Base-by-base conservation (phyloP, 345 rosid species). In the Moricandia arvensis region DNA sequence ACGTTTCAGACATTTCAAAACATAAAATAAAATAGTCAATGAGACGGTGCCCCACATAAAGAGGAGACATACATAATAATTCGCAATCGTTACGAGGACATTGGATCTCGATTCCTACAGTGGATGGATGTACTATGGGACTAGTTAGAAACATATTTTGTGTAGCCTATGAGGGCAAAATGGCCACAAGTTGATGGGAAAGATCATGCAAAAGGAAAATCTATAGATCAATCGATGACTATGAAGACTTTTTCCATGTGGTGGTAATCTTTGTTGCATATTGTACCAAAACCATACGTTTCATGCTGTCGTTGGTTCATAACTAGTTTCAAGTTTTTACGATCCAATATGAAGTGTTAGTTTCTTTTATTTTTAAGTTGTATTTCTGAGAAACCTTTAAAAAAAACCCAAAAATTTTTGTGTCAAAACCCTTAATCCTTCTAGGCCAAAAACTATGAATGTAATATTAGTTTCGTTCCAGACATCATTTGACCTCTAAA, bases 141-240 rank as follows among this genome's bases (percentile, higher is more conserved):
- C 82, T 84, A 49, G 33, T 69, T 68, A 55, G 38, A 53, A 75
- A 82, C 82, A 86, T 66, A 68, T 73, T 66, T 59, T 9, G 12
- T 41, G 82, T 78, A 78, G 82, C 82, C 13, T 82, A 26, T 12
- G 60, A 63, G 54, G 76, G 88, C 77, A 84, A 84, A 83, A 77
- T 82, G 80, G 60, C 77, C 80, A 84, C 86, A 86, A 80, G 88
- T 82, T 87, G 89, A 82, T 68, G 85, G 78, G 80, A 81, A 59
- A 76, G 78, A 43, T 74, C 65, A 66, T 57, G 64, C 49, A 83
- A 70, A 75, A 76, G 69, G 65, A 59, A 49, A 72, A 72, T 72
- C 81, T 51, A 12, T 66, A 55, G 17, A 68, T 68, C 74, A 62
- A 73, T 77, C 74, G 80, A 82, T 84, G 68, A 74, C 67, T 16